Conservation (phyloP, 345 rosid genomes). For the Euphorbia lathyris region DNA sequence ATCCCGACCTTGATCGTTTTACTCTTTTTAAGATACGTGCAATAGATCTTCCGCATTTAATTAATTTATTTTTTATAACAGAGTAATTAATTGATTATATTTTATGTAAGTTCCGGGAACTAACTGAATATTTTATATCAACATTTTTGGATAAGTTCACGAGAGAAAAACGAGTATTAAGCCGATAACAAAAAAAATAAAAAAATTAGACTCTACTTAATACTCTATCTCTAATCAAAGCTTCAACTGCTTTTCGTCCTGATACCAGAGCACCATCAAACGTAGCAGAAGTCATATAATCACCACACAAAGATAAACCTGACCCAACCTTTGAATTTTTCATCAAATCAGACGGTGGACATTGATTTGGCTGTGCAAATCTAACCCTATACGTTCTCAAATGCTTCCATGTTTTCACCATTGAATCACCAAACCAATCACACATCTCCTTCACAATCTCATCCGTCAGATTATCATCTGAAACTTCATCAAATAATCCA, state of each 20-base stretch:
- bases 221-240: constrained; percentile 44
- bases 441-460: constrained; percentile 54
- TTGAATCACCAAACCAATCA: constrained; percentile 60
- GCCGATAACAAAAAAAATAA: too few species aligned
- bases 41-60: too few species aligned
- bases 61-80: too few species aligned
- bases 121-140: too few species aligned
- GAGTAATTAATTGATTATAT: too few species aligned
- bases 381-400: constrained; percentile 64
- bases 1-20: too few species aligned
- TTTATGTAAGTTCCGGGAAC: too few species aligned
- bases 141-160: too few species aligned
- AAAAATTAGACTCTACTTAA: not conserved
- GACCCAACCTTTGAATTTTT: constrained; percentile 42
- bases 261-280: constrained; percentile 93
- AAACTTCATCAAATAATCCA: constrained; percentile 51
- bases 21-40: too few species aligned
- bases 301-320: constrained; percentile 68
- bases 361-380: constrained; percentile 84
- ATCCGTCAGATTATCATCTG: constrained; percentile 49
- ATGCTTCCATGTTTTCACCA: constrained; percentile 64
- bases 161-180: too few species aligned
- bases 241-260: constrained; percentile 77
- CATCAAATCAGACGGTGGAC: constrained; percentile 67
- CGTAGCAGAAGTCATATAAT: constrained; percentile 73